A percentile compares a stretch with the other conserved stretches of the same genome.
phyloP scores from a whole-genome alignment of 192 early-diverging fungal genomes.

The Coemansia sp. region DNA sequence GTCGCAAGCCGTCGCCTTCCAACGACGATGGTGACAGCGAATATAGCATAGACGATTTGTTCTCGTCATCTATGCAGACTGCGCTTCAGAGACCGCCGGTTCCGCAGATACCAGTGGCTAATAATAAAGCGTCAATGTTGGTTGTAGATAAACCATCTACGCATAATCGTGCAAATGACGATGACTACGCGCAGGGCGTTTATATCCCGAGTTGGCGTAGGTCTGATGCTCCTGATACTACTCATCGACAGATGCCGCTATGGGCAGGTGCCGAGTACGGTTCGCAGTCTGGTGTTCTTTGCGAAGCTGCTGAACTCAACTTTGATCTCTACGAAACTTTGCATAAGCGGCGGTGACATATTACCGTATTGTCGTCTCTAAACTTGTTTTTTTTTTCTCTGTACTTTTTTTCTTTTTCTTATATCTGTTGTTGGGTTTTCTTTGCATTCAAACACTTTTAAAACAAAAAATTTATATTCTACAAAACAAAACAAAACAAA shows the following conservation, averaged over 20 bases:
- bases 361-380: background rate
- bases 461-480: background rate
- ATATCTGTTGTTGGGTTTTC: background rate
- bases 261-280: slow-evolving; percentile 35
- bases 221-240: slow-evolving; percentile 2
- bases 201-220: slow-evolving; percentile 52
- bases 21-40: slow-evolving; percentile 24
- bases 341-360: slow-evolving; percentile 26
- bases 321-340: slow-evolving; percentile 54
- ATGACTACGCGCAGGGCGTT: slow-evolving; percentile 28
- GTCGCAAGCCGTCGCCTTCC: slow-evolving; percentile 19
- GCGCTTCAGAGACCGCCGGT: background rate
- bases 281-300: slow-evolving; percentile 33
- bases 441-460: background rate
- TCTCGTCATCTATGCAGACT: background rate
- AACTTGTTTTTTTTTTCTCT: slow-evolving; percentile 5
- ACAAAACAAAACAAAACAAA: background rate
- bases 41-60: background rate
- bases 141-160: background rate
- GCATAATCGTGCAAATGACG: background rate
- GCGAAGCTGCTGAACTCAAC: slow-evolving; percentile 52
- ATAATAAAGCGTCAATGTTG: background rate
- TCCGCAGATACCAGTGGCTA: background rate
- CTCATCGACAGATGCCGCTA: slow-evolving; percentile 13
- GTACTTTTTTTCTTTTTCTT: background rate